phyloP scores from a whole-genome alignment of 2,329 filamentous ascomycete species.

The Fusarium papillatum region DNA sequence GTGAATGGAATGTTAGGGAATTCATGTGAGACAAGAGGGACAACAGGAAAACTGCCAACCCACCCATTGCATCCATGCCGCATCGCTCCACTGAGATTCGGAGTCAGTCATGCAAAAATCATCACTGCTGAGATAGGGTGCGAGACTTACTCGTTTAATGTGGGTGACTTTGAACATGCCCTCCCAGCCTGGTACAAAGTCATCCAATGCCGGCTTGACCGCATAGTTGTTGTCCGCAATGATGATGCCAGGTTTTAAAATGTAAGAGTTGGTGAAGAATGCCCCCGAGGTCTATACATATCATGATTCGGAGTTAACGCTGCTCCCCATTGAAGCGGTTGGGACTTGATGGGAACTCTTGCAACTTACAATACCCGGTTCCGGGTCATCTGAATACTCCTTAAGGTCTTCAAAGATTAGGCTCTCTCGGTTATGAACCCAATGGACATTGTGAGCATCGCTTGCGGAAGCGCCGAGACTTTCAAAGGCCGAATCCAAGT shows the following conservation, averaged over 20 bases:
- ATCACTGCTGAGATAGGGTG: too few species aligned
- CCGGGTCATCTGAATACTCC: too few species aligned
- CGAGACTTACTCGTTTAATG: not conserved
- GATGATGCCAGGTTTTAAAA: slow-evolving; percentile 6
- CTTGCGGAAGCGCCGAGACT: not conserved
- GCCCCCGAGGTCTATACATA: not conserved
- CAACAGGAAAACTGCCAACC: not conserved
- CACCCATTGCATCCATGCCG: slow-evolving; percentile 19
- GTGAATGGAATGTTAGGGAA: too few species aligned
- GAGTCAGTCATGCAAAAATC: too few species aligned
- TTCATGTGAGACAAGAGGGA: too few species aligned
- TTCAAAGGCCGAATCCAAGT: slow-evolving; percentile 5
- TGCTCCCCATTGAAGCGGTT: too few species aligned
- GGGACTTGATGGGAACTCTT: too few species aligned
- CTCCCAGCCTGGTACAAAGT: rapidly evolving
- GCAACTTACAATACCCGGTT: too few species aligned
- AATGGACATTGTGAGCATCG: not conserved
- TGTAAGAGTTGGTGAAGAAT: slow-evolving; percentile 1
- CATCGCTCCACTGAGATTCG: slow-evolving; percentile 8
- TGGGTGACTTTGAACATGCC: not conserved
- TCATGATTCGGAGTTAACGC: too few species aligned
- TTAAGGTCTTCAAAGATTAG: too few species aligned
- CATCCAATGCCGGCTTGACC: not conserved
- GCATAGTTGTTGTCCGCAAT: slow-evolving; percentile 9
- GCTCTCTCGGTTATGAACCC: not conserved